Evolutionary conservation across 1,284 basidiomycete species (phyloP).

Genomic region (Cutaneotrichosporon cyanovorans): DNA sequence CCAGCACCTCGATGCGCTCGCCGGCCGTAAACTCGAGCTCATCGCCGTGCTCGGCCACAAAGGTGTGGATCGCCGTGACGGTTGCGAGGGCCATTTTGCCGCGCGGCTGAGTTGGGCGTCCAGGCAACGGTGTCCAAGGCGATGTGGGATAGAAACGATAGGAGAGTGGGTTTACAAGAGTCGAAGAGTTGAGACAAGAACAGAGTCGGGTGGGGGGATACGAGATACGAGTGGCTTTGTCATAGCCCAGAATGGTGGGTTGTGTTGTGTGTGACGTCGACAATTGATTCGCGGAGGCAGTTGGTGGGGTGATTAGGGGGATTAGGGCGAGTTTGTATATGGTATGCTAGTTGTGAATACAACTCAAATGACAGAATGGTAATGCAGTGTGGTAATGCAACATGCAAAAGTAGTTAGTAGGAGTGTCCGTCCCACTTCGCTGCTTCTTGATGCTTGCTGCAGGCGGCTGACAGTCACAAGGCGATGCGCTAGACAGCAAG

Average conservation of each 20-base stretch:
- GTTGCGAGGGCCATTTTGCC: background rate
- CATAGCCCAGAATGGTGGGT: background rate
- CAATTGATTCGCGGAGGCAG: background rate
- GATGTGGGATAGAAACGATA: background rate
- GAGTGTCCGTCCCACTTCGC: too few species aligned
- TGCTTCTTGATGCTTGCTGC: too few species aligned
- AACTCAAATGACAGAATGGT: too few species aligned
- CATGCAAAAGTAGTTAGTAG: background rate
- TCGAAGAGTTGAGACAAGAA: background rate
- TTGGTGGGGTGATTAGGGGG: background rate
- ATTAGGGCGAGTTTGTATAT: background rate
- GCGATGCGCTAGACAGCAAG: too few species aligned
- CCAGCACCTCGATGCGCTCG: constrained; percentile 79
- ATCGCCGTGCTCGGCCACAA: constrained; percentile 85
- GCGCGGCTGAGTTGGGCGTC: background rate
- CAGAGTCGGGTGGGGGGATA: background rate
- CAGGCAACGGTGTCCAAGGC: background rate
- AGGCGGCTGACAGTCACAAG: too few species aligned
- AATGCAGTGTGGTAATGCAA: too few species aligned
- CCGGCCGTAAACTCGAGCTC: constrained; percentile 82
- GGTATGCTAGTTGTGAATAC: too few species aligned
- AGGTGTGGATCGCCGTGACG: constrained; percentile 48
- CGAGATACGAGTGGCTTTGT: background rate
- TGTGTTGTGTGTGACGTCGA: background rate
- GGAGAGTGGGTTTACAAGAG: background rate